A percentile compares a stretch with the other conserved stretches of the same genome.
Conservation (phyloP, 306 rosid genomes). For the Glycine soja region DNA sequence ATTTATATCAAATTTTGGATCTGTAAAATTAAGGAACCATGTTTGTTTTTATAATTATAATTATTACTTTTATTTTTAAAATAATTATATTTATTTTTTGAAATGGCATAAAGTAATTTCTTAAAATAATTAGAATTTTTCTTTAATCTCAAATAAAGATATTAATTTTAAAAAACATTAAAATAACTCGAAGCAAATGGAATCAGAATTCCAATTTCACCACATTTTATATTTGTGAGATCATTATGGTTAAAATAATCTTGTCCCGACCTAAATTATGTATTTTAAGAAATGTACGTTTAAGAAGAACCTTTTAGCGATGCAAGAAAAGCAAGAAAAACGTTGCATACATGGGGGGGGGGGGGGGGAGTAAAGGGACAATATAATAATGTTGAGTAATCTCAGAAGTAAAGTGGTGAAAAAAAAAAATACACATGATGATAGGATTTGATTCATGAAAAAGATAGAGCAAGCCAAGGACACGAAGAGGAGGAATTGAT, state of each 20-base stretch:
- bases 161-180: neutral
- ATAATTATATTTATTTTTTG: neutral
- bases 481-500: neutral
- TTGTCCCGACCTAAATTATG: neutral
- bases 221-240: neutral
- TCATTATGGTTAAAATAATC: neutral
- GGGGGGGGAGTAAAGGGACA: too few species aligned
- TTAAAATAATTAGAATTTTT: neutral
- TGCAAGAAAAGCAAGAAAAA: neutral
- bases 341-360: neutral
- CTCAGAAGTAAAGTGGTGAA: slow-evolving; percentile 25
- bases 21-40: neutral
- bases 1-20: neutral
- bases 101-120: neutral
- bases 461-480: slow-evolving; percentile 26
- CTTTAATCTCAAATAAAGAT: neutral
- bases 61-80: neutral
- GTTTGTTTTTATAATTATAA: neutral
- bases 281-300: too few species aligned
- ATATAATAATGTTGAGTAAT: neutral
- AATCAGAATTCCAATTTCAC: neutral
- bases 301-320: neutral
- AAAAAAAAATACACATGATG: neutral
- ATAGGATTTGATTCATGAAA: slow-evolving; percentile 30
- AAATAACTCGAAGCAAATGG: neutral